Evolutionary conservation across 2,329 filamentous ascomycete genomes (phyloP).

Genomic region (Ustulina deusta): DNA sequence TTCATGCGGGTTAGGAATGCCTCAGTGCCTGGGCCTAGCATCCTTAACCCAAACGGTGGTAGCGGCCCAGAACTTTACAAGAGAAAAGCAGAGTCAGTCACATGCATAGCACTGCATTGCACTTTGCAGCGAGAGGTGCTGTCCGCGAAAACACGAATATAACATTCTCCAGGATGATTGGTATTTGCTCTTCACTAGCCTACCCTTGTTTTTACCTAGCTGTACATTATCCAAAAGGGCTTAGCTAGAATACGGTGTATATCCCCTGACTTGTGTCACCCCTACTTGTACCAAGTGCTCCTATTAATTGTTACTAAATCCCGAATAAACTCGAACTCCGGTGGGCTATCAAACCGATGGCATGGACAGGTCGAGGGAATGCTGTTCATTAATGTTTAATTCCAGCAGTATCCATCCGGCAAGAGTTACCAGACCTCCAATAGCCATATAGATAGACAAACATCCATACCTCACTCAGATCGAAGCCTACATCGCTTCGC

Average conservation of each 20-base stretch:
- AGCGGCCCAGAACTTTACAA: background rate
- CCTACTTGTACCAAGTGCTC: background rate
- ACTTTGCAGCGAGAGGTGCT: background rate
- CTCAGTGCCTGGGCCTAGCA: background rate
- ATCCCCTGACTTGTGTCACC: background rate
- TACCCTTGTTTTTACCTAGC: background rate
- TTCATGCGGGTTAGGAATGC: background rate
- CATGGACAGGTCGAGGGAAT: background rate
- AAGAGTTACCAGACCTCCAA: background rate
- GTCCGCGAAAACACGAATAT: background rate
- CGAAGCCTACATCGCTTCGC: background rate
- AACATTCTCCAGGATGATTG: background rate
- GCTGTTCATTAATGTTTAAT: background rate
- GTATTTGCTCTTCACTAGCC: background rate
- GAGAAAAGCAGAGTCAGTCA: background rate
- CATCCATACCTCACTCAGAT: background rate
- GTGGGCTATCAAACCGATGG: background rate
- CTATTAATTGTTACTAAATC: background rate
- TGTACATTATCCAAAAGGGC: slow-evolving; percentile 19
- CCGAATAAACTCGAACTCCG: background rate
- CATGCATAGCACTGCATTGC: background rate
- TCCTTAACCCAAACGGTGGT: background rate
- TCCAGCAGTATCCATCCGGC: background rate
- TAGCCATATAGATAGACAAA: background rate
- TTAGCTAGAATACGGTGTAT: slow-evolving; percentile 8